These are phyloP conservation scores for Colletotrichum cuscutae DNA, from an alignment of 2,329 filamentous ascomycete species.

Conservation along the genomic window DNA sequence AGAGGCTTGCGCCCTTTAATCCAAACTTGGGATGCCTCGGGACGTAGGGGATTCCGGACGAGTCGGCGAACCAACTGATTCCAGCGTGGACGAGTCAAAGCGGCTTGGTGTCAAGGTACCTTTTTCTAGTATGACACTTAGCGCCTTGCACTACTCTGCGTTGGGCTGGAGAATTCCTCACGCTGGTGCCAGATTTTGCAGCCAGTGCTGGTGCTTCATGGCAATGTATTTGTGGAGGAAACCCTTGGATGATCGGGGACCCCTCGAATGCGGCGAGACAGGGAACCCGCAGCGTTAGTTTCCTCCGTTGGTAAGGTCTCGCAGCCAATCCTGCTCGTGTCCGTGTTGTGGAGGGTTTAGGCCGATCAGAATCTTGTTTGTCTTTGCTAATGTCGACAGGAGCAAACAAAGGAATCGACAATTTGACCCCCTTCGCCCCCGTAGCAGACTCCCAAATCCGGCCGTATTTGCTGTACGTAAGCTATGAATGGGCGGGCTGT, in stretches of 20 bases:
- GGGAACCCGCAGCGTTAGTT: neutral
- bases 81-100: slow-evolving; percentile 18
- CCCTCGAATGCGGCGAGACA: slow-evolving; percentile 11
- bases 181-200: neutral
- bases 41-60: slow-evolving; percentile 2
- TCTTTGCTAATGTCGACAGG: neutral
- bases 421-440: neutral
- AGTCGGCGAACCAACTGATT: slow-evolving; percentile 3
- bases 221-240: neutral
- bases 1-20: neutral
- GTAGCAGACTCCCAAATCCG: neutral
- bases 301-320: neutral
- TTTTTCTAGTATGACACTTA: slow-evolving; percentile 4
- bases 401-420: slow-evolving; percentile 5
- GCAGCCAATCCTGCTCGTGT: slow-evolving; percentile 1
- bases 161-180: neutral
- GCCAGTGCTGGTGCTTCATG: neutral
- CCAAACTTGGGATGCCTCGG: neutral
- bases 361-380: slow-evolving; percentile 24
- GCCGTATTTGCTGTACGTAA: neutral
- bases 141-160: slow-evolving; percentile 7
- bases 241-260: neutral
- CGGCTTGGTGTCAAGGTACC: neutral
- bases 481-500: neutral
- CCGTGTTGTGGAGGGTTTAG: neutral